Evolutionary conservation across 768 basidiomycete species (phyloP), one percentile per base, ranked within the genome.

Genomic region (Leucosporidium scottii): DNA sequence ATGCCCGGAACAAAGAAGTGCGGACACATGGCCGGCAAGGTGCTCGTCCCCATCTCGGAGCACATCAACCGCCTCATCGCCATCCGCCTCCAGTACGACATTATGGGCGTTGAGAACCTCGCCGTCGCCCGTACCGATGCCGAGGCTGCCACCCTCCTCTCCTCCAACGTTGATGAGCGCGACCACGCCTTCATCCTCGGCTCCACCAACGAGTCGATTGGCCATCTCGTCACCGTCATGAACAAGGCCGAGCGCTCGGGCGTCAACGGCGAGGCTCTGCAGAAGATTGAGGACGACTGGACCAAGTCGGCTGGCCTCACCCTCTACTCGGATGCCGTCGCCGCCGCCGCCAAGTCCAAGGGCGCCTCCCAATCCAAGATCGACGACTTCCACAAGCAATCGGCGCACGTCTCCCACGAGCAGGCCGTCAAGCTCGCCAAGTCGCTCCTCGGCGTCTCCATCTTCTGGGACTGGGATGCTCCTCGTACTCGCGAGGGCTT

Each of bases 1-100:
- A 93, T 93, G 18, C 88, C 93, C 0, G 93, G 93, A 27, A 96
- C 94, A 25, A 97, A 99, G 82, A 99, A 99, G 76, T 81, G 81
- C 58, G 81, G 81, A 25, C 91, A 93, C 78, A 92, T 92, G 90
- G 93, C 88, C 17, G 91, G 89, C 64, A 93, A 97, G 78, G 94
- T 97, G 55, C 86, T 99, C 75, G 96, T 99, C 17, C 93, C 96
- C 50, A 92, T 98, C 76, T 85, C 86, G 54, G 96, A 98, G 82
- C 96, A 99, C 80, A 93, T 98, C 80, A 96, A 96, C 79, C 90
- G 96, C 61, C 87, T 99, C 65, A 87, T 97, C 59, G 93, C 96
- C 54, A 94, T 98, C 76, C 91, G 96, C 31, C 83, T 97, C 54
- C 96, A 98, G 80, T 97, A 88, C 77, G 96, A 98, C 77, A 90